Conservation (phyloP, 139 green algal genomes). For the Coccomyxa sp. region DNA sequence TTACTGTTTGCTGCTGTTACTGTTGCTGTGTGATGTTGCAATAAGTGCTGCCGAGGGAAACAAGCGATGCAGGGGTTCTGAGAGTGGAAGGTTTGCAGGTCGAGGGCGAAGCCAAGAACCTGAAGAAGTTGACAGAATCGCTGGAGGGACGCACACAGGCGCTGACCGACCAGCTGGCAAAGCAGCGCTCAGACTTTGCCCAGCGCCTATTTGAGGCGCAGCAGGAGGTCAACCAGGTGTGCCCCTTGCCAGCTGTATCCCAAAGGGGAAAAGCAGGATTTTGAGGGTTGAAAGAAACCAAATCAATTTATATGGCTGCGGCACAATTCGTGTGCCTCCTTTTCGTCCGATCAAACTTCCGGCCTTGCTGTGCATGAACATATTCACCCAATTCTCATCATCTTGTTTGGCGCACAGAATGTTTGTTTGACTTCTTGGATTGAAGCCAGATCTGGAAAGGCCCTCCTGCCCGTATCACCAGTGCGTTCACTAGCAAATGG, state of each 20-base stretch:
- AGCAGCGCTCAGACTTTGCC: constrained; percentile 6
- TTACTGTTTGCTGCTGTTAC: not conserved
- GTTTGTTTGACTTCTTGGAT: too few species aligned
- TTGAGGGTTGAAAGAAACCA: not conserved
- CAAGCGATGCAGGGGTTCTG: not conserved
- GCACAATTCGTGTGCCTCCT: not conserved
- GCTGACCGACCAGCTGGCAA: constrained; percentile 7
- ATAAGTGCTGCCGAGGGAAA: not conserved
- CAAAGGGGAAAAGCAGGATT: not conserved
- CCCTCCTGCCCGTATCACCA: too few species aligned
- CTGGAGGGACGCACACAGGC: constrained; percentile 5
- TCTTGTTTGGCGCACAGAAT: too few species aligned
- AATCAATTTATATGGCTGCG: not conserved
- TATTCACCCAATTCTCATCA: too few species aligned
- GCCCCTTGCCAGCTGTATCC: not conserved
- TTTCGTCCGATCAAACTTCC: constrained; percentile 1
- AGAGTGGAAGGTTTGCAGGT: not conserved
- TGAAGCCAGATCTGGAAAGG: too few species aligned
- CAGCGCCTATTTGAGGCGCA: constrained; percentile 9
- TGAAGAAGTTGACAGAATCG: not conserved
- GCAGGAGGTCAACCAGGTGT: constrained; percentile 12
- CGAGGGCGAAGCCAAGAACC: constrained; percentile 2
- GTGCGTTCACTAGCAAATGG: too few species aligned
- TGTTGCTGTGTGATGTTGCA: not conserved
- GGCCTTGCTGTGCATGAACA: too few species aligned